phyloP scores from a whole-genome alignment of 1,284 basidiomycete species.

The Trichosporon sp. region DNA sequence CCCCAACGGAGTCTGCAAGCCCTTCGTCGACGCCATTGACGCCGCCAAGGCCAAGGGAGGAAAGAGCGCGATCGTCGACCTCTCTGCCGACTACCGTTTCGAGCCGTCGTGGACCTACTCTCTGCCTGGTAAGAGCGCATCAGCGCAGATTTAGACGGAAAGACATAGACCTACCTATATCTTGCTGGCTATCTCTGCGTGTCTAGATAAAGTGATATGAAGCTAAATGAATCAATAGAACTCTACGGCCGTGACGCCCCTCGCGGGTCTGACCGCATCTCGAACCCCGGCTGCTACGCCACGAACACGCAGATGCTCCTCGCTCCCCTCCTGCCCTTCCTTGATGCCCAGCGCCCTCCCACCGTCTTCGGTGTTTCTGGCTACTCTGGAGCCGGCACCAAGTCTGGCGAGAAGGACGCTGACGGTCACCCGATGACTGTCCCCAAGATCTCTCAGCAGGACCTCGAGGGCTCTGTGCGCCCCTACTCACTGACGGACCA shows the following conservation, averaged over 20 bases:
- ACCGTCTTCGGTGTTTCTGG: slow-evolving; percentile 91
- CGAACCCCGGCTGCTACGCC: slow-evolving; percentile 96
- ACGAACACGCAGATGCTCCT: slow-evolving; percentile 88
- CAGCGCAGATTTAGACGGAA: neutral
- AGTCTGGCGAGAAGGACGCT: slow-evolving; percentile 58
- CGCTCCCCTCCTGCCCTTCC: slow-evolving; percentile 74
- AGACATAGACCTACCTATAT: neutral
- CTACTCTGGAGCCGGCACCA: slow-evolving; percentile 90
- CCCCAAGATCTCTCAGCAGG: slow-evolving; percentile 75
- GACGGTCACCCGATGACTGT: slow-evolving; percentile 67
- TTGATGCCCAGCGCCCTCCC: slow-evolving; percentile 63
- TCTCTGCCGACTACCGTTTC: slow-evolving; percentile 93
- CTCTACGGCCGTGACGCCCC: slow-evolving; percentile 74
- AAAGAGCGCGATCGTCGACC: slow-evolving; percentile 73
- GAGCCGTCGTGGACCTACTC: slow-evolving; percentile 95
- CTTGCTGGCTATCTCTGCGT: slow-evolving; percentile 1
- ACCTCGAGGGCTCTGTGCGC: slow-evolving; percentile 67
- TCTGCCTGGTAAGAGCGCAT: slow-evolving; percentile 70
- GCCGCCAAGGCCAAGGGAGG: slow-evolving; percentile 57
- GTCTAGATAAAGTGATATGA: slow-evolving; percentile 15
- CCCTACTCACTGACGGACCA: slow-evolving; percentile 93
- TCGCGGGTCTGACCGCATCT: slow-evolving; percentile 70
- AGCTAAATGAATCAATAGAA: slow-evolving; percentile 56
- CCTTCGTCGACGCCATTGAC: slow-evolving; percentile 94
- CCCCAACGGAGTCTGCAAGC: slow-evolving; percentile 94